These are phyloP conservation scores for Boechera stricta DNA, from an alignment of 345 rosid species.

Conservation along the genomic window DNA sequence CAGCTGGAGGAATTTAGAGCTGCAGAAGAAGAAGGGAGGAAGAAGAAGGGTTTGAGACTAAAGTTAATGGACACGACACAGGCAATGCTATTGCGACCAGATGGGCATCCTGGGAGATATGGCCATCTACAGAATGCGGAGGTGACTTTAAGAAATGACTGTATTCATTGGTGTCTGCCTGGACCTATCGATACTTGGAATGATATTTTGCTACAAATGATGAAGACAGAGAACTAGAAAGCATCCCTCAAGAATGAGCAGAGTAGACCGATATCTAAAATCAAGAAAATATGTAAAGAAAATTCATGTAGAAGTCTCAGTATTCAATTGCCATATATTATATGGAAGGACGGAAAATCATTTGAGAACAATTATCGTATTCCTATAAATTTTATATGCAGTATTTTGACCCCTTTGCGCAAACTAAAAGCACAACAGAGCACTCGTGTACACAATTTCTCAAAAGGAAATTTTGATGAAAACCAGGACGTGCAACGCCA, in stretches of 20 bases:
- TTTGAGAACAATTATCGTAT: slow-evolving; percentile 19
- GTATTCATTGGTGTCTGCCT: slow-evolving; percentile 93
- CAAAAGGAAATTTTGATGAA: slow-evolving; percentile 91
- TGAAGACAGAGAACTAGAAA: slow-evolving; percentile 49
- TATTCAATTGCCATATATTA: slow-evolving; percentile 17
- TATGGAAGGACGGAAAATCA: slow-evolving; percentile 18
- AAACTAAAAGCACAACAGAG: slow-evolving; percentile 35
- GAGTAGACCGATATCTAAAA: background rate
- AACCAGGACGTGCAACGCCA: slow-evolving; percentile 75
- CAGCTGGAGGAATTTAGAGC: slow-evolving; percentile 70
- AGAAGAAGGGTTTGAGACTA: slow-evolving; percentile 54
- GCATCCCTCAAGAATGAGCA: slow-evolving; percentile 13
- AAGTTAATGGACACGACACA: slow-evolving; percentile 69
- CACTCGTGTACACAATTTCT: slow-evolving; percentile 43
- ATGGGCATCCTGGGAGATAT: slow-evolving; percentile 80
- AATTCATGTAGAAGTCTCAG: slow-evolving; percentile 25
- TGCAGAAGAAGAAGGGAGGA: slow-evolving; percentile 61
- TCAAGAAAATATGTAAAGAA: slow-evolving; percentile 25
- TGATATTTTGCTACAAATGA: slow-evolving; percentile 63
- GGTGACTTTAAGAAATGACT: slow-evolving; percentile 50
- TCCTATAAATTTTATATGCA: slow-evolving; percentile 40
- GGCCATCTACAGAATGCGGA: slow-evolving; percentile 59
- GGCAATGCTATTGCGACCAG: slow-evolving; percentile 66
- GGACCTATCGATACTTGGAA: slow-evolving; percentile 81
- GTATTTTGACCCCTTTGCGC: slow-evolving; percentile 23